These are phyloP conservation scores for Aegilops longissima DNA, from an alignment of 176 grass and related monocot species.

Conservation along the genomic window DNA sequence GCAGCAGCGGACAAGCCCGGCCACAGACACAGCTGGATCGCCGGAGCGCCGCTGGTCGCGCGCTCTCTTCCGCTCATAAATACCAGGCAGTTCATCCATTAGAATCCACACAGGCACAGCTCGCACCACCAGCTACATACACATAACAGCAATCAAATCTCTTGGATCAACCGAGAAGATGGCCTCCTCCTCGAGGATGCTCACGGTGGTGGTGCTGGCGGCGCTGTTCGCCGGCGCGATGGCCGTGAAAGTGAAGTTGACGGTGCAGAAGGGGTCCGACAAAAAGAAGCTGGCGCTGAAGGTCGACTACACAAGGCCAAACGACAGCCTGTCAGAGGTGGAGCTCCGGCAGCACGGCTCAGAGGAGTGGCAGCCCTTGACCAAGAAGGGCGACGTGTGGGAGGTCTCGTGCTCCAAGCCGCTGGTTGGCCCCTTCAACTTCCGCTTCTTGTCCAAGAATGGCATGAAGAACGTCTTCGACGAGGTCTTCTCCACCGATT, in stretches of 20 bases:
- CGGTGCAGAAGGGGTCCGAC: background rate
- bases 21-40: background rate
- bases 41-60: background rate
- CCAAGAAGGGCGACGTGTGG: background rate
- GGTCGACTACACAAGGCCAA: background rate
- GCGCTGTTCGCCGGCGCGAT: background rate
- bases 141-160: background rate
- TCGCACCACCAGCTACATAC: background rate
- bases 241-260: background rate
- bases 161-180: background rate
- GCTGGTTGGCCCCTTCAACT: background rate
- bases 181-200: background rate
- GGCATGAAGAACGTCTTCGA: background rate
- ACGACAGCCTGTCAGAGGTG: background rate
- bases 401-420: background rate
- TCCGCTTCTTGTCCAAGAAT: background rate
- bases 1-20: background rate
- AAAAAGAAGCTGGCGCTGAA: background rate
- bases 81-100: background rate
- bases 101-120: background rate
- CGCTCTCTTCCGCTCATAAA: background rate
- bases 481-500: background rate
- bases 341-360: background rate
- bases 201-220: background rate
- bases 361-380: background rate